Evolutionary conservation across 192 early-diverging fungal genomes (phyloP).

Genomic region (Rhizophagus clarus): DNA sequence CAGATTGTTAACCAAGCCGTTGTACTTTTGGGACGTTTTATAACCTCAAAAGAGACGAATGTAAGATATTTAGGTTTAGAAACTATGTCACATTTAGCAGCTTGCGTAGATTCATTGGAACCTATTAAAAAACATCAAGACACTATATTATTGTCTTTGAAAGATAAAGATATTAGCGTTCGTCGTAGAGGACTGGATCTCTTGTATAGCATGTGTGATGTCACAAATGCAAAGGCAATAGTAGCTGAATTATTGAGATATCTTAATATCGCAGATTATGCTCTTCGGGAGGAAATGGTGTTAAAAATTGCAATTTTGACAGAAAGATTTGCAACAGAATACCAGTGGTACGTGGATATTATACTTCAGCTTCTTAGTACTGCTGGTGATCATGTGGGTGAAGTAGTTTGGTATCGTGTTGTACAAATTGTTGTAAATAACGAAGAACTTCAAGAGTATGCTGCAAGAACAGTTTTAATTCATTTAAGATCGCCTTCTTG

Average conservation of each 20-base stretch:
- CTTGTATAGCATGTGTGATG: constrained; percentile 97
- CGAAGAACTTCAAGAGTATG: constrained; percentile 93
- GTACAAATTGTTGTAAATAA: constrained; percentile 97
- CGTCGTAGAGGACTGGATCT: constrained; percentile 92
- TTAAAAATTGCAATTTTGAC: constrained; percentile 98
- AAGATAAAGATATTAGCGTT: constrained; percentile 98
- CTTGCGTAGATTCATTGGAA: constrained; percentile 79
- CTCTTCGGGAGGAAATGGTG: constrained; percentile 96
- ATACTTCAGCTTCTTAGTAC: constrained; percentile 94
- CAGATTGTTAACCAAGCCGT: constrained; percentile 83
- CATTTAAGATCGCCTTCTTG: constrained; percentile 88
- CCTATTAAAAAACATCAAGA: constrained; percentile 82
- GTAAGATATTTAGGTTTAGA: constrained; percentile 96
- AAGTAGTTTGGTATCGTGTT: constrained; percentile 98
- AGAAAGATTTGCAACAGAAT: constrained; percentile 96
- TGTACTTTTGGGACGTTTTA: constrained; percentile 82
- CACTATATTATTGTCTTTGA: constrained; percentile 87
- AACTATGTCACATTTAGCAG: constrained; percentile 94
- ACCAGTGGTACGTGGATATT: constrained; percentile 98
- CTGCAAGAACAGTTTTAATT: constrained; percentile 79
- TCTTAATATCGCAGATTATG: constrained; percentile 84
- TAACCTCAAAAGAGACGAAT: constrained; percentile 96
- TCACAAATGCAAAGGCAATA: constrained; percentile 79
- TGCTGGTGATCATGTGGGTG: constrained; percentile 93
- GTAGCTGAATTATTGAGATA: constrained; percentile 93